These are phyloP conservation scores for Stagonosporopsis rhizophila DNA, from an alignment of 2,329 filamentous ascomycete species.

Conservation along the genomic window DNA sequence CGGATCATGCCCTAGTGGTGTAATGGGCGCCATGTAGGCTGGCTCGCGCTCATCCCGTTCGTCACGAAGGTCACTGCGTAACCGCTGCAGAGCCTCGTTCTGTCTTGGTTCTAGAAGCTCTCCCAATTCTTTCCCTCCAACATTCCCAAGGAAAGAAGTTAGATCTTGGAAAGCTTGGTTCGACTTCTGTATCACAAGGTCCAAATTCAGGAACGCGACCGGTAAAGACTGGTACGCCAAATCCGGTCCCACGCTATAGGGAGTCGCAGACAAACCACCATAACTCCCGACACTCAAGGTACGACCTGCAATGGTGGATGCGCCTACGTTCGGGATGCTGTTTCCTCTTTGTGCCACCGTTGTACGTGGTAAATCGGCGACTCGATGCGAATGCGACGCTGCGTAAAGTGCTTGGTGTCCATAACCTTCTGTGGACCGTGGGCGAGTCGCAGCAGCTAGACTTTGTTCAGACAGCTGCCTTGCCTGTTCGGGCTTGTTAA, in stretches of 20 bases:
- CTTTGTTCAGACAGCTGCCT: constrained; percentile 36
- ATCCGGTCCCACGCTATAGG: constrained; percentile 35
- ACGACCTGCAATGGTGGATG: constrained; percentile 25
- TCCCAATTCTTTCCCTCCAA: constrained; percentile 50
- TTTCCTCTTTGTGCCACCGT: constrained; percentile 29
- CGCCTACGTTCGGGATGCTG: constrained; percentile 21
- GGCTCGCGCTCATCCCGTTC: constrained; percentile 58
- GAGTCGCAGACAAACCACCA: constrained; percentile 23
- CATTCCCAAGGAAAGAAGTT: constrained; percentile 48
- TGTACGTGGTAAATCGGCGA: constrained; percentile 33
- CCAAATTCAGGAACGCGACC: constrained; percentile 56
- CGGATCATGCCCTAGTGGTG: constrained; percentile 52
- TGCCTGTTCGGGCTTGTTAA: constrained; percentile 40
- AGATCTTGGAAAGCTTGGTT: constrained; percentile 55
- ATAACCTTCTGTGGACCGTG: constrained; percentile 28
- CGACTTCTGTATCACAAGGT: constrained; percentile 56
- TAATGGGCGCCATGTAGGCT: constrained; percentile 59
- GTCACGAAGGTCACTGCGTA: constrained; percentile 55
- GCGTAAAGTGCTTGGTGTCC: constrained; percentile 32
- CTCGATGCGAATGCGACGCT: constrained; percentile 30
- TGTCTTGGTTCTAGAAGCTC: constrained; percentile 55
- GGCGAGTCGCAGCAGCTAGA: constrained; percentile 34
- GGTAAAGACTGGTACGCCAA: constrained; percentile 40
- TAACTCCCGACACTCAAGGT: constrained; percentile 27
- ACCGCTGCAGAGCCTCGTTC: constrained; percentile 51